These are phyloP conservation scores for Allium cepa DNA, from an alignment of 106 monocot genomes.

Conservation along the genomic window DNA sequence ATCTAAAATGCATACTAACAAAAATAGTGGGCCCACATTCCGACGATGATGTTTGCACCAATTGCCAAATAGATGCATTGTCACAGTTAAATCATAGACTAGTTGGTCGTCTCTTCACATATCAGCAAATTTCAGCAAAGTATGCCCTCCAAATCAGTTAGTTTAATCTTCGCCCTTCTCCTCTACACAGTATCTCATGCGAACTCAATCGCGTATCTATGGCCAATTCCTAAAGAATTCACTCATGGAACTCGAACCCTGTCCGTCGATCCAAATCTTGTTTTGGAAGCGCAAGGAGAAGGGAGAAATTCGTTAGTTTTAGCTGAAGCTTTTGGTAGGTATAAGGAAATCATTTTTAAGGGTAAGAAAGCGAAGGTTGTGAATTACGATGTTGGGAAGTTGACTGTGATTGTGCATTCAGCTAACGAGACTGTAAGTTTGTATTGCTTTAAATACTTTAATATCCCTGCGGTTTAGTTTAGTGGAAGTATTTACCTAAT, in stretches of 20 bases:
- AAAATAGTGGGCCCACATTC: no score
- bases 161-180: not conserved
- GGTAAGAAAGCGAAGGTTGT: not conserved
- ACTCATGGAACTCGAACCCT: slow-evolving; percentile 41
- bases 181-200: slow-evolving; percentile 9
- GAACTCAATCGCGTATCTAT: slow-evolving; percentile 41
- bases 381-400: slow-evolving; percentile 36
- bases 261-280: slow-evolving; percentile 59
- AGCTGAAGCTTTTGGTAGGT: slow-evolving; percentile 69
- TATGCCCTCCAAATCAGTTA: slow-evolving; percentile 16
- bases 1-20: no score
- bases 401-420: slow-evolving; percentile 60
- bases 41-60: no score
- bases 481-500: not conserved
- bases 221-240: slow-evolving; percentile 73
- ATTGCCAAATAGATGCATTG: no score
- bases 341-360: slow-evolving; percentile 48
- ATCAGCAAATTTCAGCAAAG: no score
- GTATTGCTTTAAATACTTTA: not conserved
- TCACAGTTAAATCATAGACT: no score
- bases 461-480: slow-evolving; percentile 4
- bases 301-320: slow-evolving; percentile 33
- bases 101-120: no score
- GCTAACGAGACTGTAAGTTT: slow-evolving; percentile 60
- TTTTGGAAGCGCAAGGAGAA: slow-evolving; percentile 25